Conservation (phyloP, 208 protist species). For the Trypanosomatidae sp. region DNA sequence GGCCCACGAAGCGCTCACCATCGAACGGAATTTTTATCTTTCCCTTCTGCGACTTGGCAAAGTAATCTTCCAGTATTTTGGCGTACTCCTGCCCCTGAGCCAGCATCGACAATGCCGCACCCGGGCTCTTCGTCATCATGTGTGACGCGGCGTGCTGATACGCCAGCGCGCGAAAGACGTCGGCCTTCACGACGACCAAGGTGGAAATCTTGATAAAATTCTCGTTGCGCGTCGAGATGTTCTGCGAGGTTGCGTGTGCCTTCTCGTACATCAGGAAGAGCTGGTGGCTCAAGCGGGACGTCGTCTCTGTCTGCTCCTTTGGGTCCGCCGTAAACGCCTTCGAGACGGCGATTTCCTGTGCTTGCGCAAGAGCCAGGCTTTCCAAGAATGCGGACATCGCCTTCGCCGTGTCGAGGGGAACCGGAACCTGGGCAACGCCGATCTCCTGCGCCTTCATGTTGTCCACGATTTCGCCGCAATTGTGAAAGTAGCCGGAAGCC, state of each 20-base stretch:
- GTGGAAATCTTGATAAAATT: slow-evolving; percentile 32
- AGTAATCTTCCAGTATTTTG: slow-evolving; percentile 32
- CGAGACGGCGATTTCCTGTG: slow-evolving; percentile 61
- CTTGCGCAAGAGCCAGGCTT: slow-evolving; percentile 48
- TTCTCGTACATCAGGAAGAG: slow-evolving; percentile 52
- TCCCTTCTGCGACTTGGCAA: slow-evolving; percentile 24
- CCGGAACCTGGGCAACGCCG: slow-evolving; percentile 31
- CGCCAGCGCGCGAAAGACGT: slow-evolving; percentile 43
- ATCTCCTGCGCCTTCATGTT: slow-evolving; percentile 44
- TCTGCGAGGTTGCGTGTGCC: slow-evolving; percentile 17
- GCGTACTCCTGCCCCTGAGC: slow-evolving; percentile 28
- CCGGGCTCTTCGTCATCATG: slow-evolving; percentile 41
- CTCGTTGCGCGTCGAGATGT: slow-evolving; percentile 26
- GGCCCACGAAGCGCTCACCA: slow-evolving; percentile 36
- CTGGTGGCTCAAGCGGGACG: slow-evolving; percentile 49
- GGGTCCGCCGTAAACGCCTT: slow-evolving; percentile 54
- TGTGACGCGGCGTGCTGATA: slow-evolving; percentile 51
- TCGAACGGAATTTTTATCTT: slow-evolving; percentile 44
- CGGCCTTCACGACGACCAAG: slow-evolving; percentile 44
- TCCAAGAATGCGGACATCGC: slow-evolving; percentile 37
- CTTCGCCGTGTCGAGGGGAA: slow-evolving; percentile 35
- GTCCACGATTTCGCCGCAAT: slow-evolving; percentile 32
- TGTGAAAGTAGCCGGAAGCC: slow-evolving; percentile 59
- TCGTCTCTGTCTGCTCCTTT: slow-evolving; percentile 32
- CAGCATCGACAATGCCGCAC: slow-evolving; percentile 34